Evolutionary conservation across 1,284 basidiomycete genomes (phyloP).

Genomic region (Marasmius fiardii): DNA sequence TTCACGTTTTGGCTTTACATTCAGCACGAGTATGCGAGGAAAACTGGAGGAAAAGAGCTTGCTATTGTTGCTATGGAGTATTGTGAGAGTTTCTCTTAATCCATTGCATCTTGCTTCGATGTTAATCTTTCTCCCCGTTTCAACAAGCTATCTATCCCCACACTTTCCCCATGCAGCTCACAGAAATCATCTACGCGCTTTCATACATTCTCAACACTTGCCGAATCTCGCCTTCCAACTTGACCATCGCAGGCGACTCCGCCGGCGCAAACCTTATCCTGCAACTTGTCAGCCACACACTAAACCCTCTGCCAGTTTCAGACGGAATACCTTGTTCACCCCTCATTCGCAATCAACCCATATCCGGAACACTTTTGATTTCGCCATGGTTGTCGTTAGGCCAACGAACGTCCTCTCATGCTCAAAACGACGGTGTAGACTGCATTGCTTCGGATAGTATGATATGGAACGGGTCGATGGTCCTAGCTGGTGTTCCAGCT

Average conservation of each 20-base stretch:
- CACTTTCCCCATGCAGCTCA: constrained; percentile 32
- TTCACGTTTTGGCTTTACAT: constrained; percentile 13
- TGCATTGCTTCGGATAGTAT: not conserved
- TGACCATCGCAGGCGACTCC: constrained; percentile 53
- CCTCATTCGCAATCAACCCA: constrained; percentile 13
- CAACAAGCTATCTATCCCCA: constrained; percentile 21
- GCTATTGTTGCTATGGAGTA: constrained; percentile 17
- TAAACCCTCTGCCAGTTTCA: constrained; percentile 19
- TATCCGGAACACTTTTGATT: constrained; percentile 21
- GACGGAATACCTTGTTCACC: constrained; percentile 6
- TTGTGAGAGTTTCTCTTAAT: constrained; percentile 9
- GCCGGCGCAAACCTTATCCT: constrained; percentile 44
- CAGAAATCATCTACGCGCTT: constrained; percentile 29
- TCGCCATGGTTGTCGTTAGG: constrained; percentile 13
- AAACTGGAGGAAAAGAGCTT: constrained; percentile 4
- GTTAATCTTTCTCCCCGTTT: not conserved
- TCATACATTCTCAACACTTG: constrained; percentile 34
- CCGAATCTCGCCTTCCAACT: constrained; percentile 33
- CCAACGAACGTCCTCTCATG: not conserved
- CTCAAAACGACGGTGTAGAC: constrained; percentile 3
- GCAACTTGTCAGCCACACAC: constrained; percentile 35
- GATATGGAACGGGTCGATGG: not conserved
- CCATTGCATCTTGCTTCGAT: not conserved
- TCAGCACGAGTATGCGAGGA: constrained; percentile 13
- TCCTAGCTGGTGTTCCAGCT: constrained; percentile 13